Evolutionary conservation across 2,329 filamentous ascomycete species (phyloP), one percentile per base, ranked within the genome.

Genomic region (Alternaria viburni): DNA sequence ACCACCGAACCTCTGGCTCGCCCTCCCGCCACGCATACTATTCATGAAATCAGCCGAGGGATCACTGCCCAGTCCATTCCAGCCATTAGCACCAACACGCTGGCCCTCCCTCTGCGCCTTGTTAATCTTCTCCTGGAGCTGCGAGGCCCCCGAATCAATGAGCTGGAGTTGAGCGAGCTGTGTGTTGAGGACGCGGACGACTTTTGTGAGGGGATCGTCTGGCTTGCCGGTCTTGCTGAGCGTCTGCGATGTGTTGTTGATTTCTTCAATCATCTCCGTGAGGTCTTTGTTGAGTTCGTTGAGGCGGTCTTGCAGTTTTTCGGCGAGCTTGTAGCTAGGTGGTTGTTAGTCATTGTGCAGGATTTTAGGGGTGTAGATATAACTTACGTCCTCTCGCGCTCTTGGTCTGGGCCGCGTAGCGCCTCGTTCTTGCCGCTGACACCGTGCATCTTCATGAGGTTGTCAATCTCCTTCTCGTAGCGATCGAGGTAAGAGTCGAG

Each of bases 261-360:
- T 97, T 81, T 98, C 96, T 77, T 97, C 94, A 72, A 99, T 97
- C 93, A 99, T 98, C 82, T 93, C 95, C 51, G 89, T 90, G 67
- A 99, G 85, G 77, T 97, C 93, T 77, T 93, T 92, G 76, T 93
- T 93, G 89, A 98, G 96, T 72, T 97, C 93, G 61, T 97, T 94
- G 68, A 99, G 85, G 69, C 93, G 89, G 77, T 97, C 93, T 11
- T 93, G 93, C 68, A 97, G 86, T 80, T 93, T 96, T 85, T 99
- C 96, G 2, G 96, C 96, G 56, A 96, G 85, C 86, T 97, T 96
- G 84, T 98, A 90, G 30, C 86, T 88, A 23, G 63, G 26, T 3
- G 6, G 0, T 17, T 43, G 54, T 69, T 55, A 67, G 69, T 52
- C 6, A 15, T 54, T 7, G 13, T 6, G 41, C n/a, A n/a, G 10